Conservation (phyloP, 2,329 filamentous ascomycete species). For the Paracoccidioides lutzii region DNA sequence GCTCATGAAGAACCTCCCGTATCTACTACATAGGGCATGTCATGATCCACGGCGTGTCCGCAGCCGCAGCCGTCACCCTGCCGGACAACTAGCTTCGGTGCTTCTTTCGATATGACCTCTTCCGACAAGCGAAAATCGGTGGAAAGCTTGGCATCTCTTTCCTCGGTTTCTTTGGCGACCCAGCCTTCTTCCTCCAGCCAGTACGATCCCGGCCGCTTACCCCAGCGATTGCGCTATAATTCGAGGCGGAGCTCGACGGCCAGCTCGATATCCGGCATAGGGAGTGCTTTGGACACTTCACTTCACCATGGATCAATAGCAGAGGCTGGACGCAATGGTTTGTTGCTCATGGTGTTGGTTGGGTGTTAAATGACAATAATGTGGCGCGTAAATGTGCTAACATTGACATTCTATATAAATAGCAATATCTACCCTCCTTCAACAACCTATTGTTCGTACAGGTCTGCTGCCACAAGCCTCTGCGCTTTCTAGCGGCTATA, state of each 20-base stretch:
- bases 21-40: background rate
- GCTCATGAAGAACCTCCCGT: background rate
- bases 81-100: background rate
- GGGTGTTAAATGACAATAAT: too few relatives aligned
- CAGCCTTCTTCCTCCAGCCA: slow-evolving; percentile 30
- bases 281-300: slow-evolving; percentile 64
- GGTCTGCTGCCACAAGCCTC: slow-evolving; percentile 69
- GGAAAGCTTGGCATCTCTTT: slow-evolving; percentile 48
- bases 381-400: too few relatives aligned
- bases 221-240: slow-evolving; percentile 22
- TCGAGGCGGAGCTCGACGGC: slow-evolving; percentile 64
- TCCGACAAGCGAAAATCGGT: slow-evolving; percentile 51
- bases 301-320: slow-evolving; percentile 43
- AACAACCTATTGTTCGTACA: slow-evolving; percentile 63
- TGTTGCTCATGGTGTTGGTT: slow-evolving; percentile 14
- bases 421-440: slow-evolving; percentile 75
- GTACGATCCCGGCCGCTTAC: slow-evolving; percentile 24
- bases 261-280: slow-evolving; percentile 74
- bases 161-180: slow-evolving; percentile 38
- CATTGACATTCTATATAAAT: background rate
- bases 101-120: slow-evolving; percentile 44
- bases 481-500: slow-evolving; percentile 56
- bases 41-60: background rate
- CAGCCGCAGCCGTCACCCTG: background rate
- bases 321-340: slow-evolving; percentile 60